Conservation (phyloP, 1,284 basidiomycete species). For the Ustilago esculenta region DNA sequence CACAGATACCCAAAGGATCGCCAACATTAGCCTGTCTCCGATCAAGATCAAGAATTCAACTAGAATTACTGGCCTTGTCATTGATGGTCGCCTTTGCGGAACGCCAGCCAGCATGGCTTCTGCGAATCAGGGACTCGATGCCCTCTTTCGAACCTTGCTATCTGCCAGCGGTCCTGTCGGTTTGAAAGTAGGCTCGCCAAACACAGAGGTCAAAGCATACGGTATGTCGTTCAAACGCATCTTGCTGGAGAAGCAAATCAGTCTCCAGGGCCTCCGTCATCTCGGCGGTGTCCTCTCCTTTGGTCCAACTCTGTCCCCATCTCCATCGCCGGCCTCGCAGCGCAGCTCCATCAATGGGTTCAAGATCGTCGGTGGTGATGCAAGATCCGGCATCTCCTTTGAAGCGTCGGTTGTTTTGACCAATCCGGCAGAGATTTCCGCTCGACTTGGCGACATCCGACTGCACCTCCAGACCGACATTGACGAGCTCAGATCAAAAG, state of each 20-base stretch:
- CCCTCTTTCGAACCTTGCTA: slow-evolving; percentile 25
- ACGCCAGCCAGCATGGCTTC: neutral
- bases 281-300: slow-evolving; percentile 46
- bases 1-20: slow-evolving; percentile 18
- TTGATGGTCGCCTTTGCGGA: slow-evolving; percentile 18
- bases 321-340: neutral
- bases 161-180: slow-evolving; percentile 6
- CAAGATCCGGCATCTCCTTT: slow-evolving; percentile 41
- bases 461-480: slow-evolving; percentile 30
- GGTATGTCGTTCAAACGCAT: slow-evolving; percentile 51
- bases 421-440: slow-evolving; percentile 39
- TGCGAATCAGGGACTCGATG: slow-evolving; percentile 12
- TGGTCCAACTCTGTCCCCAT: neutral
- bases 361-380: slow-evolving; percentile 41
- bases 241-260: slow-evolving; percentile 41
- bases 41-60: slow-evolving; percentile 33
- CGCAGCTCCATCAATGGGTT: slow-evolving; percentile 37
- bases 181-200: slow-evolving; percentile 22
- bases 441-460: slow-evolving; percentile 21
- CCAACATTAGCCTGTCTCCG: slow-evolving; percentile 22
- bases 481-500: slow-evolving; percentile 20
- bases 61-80: slow-evolving; percentile 15
- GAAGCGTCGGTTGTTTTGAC: slow-evolving; percentile 33
- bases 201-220: slow-evolving; percentile 51
- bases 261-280: slow-evolving; percentile 34